Conservation (phyloP, 2,329 filamentous ascomycete genomes). For the Neonectria coccinea region DNA sequence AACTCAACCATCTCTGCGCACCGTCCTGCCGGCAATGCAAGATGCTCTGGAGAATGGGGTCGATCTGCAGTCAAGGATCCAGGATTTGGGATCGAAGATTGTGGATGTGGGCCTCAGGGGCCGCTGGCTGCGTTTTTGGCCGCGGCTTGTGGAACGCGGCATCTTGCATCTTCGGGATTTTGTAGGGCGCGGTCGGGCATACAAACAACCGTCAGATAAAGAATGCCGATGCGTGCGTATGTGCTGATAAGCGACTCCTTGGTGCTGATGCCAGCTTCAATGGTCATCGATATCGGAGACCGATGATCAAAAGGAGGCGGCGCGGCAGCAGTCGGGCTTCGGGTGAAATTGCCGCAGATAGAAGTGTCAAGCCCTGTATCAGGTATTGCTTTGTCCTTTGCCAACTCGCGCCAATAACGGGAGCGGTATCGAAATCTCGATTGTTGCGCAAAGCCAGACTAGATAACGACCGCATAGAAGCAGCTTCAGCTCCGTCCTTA, state of each 20-base stretch:
- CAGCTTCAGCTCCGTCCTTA: constrained; percentile 7
- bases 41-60: constrained; percentile 14
- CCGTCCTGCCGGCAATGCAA: constrained; percentile 19
- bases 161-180: constrained; percentile 20
- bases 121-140: constrained; percentile 10
- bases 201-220: background rate
- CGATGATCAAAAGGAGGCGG: background rate
- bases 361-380: constrained; percentile 12
- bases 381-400: constrained; percentile 25
- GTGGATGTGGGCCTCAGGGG: constrained; percentile 19
- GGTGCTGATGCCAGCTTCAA: constrained; percentile 8
- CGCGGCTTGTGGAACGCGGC: constrained; percentile 10
- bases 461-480: background rate
- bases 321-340: constrained; percentile 15
- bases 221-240: constrained; percentile 6
- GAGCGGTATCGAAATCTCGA: constrained; percentile 17
- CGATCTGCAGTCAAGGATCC: constrained; percentile 17
- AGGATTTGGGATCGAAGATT: constrained; percentile 17
- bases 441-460: constrained; percentile 4
- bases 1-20: background rate
- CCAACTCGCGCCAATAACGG: constrained; percentile 9
- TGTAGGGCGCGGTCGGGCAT: constrained; percentile 7
- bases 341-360: constrained; percentile 16
- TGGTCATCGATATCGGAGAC: background rate
- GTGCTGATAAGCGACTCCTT: background rate